Conservation (phyloP, 2,329 filamentous ascomycete species). For the Anthostomella pinea region DNA sequence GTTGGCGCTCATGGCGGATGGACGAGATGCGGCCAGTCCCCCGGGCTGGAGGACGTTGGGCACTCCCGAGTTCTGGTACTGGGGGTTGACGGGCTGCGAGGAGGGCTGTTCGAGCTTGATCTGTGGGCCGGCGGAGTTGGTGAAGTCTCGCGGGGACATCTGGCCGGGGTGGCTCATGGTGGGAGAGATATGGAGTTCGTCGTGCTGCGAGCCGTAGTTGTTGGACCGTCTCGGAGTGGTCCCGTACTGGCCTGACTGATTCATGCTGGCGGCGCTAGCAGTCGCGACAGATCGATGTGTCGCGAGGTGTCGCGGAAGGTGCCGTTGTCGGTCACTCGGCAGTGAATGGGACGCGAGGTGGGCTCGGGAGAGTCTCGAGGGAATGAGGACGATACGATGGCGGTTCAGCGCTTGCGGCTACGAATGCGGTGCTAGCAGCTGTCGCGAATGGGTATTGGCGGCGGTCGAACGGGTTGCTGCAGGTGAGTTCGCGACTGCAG, state of each 20-base stretch:
- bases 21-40: constrained; percentile 37
- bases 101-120: constrained; percentile 48
- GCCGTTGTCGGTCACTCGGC: too few relatives aligned
- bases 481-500: too few relatives aligned
- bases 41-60: constrained; percentile 60
- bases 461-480: too few relatives aligned
- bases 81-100: constrained; percentile 36
- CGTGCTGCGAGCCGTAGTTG: constrained; percentile 41
- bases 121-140: constrained; percentile 40
- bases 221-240: constrained; percentile 36
- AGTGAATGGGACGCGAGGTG: too few relatives aligned
- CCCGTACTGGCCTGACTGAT: constrained; percentile 37
- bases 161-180: constrained; percentile 43
- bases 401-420: too few relatives aligned
- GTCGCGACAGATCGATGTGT: constrained; percentile 15
- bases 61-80: constrained; percentile 45
- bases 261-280: constrained; percentile 31
- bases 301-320: not conserved
- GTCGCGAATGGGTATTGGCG: too few relatives aligned
- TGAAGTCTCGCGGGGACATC: constrained; percentile 47
- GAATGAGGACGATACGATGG: too few relatives aligned
- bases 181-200: constrained; percentile 54
- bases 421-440: too few relatives aligned
- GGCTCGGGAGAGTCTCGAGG: too few relatives aligned
- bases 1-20: constrained; percentile 39